Percentiles rank a stretch among this genome's conserved stretches.
Conservation (phyloP, 169 alveolate species). For the Cryptosporidium ubiquitum region DNA sequence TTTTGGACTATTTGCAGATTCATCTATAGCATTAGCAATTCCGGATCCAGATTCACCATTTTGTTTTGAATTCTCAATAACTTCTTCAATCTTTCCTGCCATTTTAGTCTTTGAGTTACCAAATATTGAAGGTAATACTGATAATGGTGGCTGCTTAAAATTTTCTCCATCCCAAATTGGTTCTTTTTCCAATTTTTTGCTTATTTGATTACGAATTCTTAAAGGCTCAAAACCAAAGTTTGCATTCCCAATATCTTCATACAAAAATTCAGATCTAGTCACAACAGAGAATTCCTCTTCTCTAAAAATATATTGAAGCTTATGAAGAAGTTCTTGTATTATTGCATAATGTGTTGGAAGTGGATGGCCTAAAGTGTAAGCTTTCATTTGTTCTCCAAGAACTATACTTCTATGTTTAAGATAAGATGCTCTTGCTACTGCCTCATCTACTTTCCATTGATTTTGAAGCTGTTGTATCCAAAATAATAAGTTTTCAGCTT, state of each 20-base stretch:
- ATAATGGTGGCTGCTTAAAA: conserved; percentile 67
- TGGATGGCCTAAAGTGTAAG: conserved; percentile 54
- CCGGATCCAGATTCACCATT: neutral
- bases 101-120: conserved; percentile 27
- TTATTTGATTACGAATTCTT: neutral
- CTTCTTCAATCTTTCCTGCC: neutral
- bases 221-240: conserved; percentile 33
- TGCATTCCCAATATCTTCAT: conserved; percentile 45
- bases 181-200: neutral
- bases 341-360: conserved; percentile 72
- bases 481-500: conserved; percentile 60
- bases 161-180: conserved; percentile 64
- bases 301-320: conserved; percentile 69
- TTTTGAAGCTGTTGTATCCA: conserved; percentile 72
- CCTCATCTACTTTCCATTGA: conserved; percentile 74
- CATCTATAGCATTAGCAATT: neutral
- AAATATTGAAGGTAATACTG: conserved; percentile 58
- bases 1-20: neutral
- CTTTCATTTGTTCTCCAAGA: conserved; percentile 72
- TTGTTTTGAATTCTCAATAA: neutral
- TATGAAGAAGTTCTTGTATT: conserved; percentile 56
- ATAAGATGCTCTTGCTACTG: conserved; percentile 73
- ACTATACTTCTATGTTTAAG: conserved; percentile 67
- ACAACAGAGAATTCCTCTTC: conserved; percentile 66
- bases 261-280: conserved; percentile 58